These are phyloP conservation scores for Diospyros kaki DNA, from an alignment of 148 eudicot species.

Conservation along the genomic window DNA sequence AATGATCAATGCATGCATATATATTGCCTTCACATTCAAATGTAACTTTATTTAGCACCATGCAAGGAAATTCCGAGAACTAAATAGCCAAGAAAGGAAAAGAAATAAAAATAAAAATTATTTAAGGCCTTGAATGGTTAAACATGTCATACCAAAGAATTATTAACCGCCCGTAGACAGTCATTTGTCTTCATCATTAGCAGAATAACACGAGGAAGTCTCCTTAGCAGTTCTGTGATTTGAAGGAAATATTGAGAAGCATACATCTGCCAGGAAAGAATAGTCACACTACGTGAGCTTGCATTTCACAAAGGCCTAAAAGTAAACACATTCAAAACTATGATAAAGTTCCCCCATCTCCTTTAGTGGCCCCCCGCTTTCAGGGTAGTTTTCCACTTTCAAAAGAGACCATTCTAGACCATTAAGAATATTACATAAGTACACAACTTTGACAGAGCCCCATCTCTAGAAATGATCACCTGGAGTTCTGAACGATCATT, in stretches of 20 bases:
- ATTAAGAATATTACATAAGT: background rate
- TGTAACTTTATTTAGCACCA: background rate
- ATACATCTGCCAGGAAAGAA: constrained; percentile 69
- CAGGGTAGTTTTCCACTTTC: background rate
- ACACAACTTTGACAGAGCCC: background rate
- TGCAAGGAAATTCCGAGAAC: background rate
- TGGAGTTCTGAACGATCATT: constrained; percentile 78
- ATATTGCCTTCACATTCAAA: background rate
- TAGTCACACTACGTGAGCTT: background rate
- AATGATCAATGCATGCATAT: background rate
- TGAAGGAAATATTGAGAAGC: constrained; percentile 90
- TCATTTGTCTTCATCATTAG: constrained; percentile 95
- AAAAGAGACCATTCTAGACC: background rate
- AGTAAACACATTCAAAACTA: background rate
- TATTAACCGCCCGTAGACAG: constrained; percentile 84
- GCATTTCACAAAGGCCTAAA: background rate
- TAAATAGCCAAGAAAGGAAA: background rate
- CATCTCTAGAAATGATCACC: constrained; percentile 34
- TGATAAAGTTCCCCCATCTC: background rate
- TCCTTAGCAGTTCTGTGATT: constrained; percentile 82
- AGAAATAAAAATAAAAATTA: background rate
- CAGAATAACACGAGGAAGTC: constrained; percentile 92
- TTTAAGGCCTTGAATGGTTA: background rate
- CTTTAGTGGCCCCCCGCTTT: background rate
- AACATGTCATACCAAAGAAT: constrained; percentile 58